Conservation (phyloP, 2,329 filamentous ascomycete genomes). For the Pseudophaeomoniella oleicola region DNA sequence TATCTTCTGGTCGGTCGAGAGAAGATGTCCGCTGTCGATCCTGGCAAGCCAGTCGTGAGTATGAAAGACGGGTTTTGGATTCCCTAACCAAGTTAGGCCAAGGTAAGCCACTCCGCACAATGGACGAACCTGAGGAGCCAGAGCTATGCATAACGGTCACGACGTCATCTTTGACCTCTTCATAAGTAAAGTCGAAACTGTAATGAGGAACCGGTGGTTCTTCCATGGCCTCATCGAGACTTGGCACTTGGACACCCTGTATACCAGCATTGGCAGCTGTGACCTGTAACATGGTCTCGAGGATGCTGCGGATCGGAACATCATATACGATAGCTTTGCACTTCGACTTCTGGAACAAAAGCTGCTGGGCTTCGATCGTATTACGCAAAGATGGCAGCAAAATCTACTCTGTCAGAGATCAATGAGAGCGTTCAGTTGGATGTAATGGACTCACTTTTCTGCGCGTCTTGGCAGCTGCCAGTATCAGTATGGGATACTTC, state of each 20-base stretch:
- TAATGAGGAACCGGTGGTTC: too few species aligned
- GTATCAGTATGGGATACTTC: constrained; percentile 7
- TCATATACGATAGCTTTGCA: too few species aligned
- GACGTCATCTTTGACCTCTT: constrained; percentile 17
- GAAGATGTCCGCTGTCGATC: constrained; percentile 14
- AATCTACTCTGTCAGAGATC: too few species aligned
- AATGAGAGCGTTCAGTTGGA: too few species aligned
- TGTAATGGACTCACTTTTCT: constrained; percentile 9
- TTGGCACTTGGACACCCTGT: too few species aligned
- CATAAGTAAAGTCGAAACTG: constrained; percentile 10
- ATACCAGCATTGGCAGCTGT: too few species aligned
- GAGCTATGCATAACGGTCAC: constrained; percentile 21
- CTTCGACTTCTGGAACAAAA: too few species aligned
- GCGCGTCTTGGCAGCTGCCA: constrained; percentile 12
- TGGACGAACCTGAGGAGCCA: constrained; percentile 21
- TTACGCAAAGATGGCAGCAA: too few species aligned
- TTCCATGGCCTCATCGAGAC: too few species aligned
- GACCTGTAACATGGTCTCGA: too few species aligned
- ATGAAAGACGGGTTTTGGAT: constrained; percentile 1
- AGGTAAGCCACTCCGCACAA: constrained; percentile 12
- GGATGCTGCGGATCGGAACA: too few species aligned
- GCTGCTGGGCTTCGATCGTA: too few species aligned
- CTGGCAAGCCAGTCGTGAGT: constrained; percentile 6
- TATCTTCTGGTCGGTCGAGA: constrained; percentile 15
- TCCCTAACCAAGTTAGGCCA: constrained; percentile 16